These are phyloP conservation scores for Tuber aestivum DNA, from an alignment of 495 filamentous ascomycete species.

Conservation along the genomic window DNA sequence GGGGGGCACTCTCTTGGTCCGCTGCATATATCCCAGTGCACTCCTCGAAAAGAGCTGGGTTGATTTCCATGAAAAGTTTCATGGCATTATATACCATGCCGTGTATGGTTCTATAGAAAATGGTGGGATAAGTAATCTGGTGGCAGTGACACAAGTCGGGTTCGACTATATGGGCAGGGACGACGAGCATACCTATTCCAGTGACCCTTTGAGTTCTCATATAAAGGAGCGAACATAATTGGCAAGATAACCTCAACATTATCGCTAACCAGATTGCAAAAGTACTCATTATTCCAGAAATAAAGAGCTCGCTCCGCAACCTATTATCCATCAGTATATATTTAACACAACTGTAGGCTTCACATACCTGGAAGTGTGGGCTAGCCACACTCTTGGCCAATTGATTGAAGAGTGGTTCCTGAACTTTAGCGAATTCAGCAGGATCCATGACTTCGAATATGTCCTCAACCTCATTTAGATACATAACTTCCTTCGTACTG, in stretches of 20 bases:
- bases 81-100: slow-evolving; percentile 99
- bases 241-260: slow-evolving; percentile 97
- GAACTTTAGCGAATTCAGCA: slow-evolving; percentile 95
- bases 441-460: slow-evolving; percentile 99
- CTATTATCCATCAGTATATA: slow-evolving; percentile 43
- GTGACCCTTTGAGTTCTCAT: slow-evolving; percentile 98
- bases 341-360: not conserved
- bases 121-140: slow-evolving; percentile 4
- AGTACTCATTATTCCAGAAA: slow-evolving; percentile 99
- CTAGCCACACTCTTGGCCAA: slow-evolving; percentile 96
- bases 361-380: slow-evolving; percentile 84
- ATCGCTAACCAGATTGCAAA: slow-evolving; percentile 98
- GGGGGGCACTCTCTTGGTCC: slow-evolving; percentile 78
- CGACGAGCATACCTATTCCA: slow-evolving; percentile 80
- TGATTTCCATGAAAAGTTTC: slow-evolving; percentile 99
- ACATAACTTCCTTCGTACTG: slow-evolving; percentile 99
- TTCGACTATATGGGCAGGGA: not conserved
- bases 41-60: slow-evolving; percentile 96
- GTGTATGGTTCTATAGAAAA: slow-evolving; percentile 74
- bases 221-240: slow-evolving; percentile 98
- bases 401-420: slow-evolving; percentile 94
- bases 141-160: not conserved
- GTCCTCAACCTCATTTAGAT: slow-evolving; percentile 97
- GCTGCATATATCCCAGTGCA: slow-evolving; percentile 98
- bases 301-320: slow-evolving; percentile 96